These are phyloP conservation scores for Pseudozyma sp. DNA, from an alignment of 1,284 basidiomycete genomes.

Conservation along the genomic window DNA sequence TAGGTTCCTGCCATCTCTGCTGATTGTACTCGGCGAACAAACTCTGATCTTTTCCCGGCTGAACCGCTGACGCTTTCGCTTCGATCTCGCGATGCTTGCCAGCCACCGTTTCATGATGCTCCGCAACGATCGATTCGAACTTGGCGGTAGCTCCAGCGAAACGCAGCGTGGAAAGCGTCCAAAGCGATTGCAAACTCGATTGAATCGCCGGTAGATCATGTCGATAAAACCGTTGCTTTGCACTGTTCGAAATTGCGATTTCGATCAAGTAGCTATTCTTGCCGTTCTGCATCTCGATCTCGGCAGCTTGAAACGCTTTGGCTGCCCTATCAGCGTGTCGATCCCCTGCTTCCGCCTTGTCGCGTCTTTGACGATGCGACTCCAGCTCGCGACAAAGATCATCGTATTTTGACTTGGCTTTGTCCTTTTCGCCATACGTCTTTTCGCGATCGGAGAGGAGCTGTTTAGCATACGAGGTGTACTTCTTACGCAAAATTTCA, in stretches of 20 bases:
- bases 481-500: constrained; percentile 54
- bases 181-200: constrained; percentile 49
- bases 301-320: constrained; percentile 41
- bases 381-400: constrained; percentile 57
- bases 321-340: constrained; percentile 51
- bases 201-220: constrained; percentile 41
- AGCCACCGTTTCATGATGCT: constrained; percentile 34
- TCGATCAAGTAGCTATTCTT: constrained; percentile 59
- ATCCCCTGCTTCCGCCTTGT: constrained; percentile 50
- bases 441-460: constrained; percentile 53
- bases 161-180: constrained; percentile 42
- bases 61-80: constrained; percentile 20
- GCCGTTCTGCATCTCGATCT: constrained; percentile 55
- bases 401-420: constrained; percentile 57
- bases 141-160: constrained; percentile 21
- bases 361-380: constrained; percentile 47
- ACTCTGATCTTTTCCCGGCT: constrained; percentile 32
- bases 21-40: constrained; percentile 52
- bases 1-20: constrained; percentile 50
- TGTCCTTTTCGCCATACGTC: constrained; percentile 47
- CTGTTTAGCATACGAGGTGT: constrained; percentile 36
- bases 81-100: constrained; percentile 24
- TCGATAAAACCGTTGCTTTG: constrained; percentile 53
- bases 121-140: constrained; percentile 18
- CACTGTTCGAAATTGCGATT: constrained; percentile 44